Base-by-base conservation (phyloP, 768 basidiomycete species). In the Clitopilus hobsonii region DNA sequence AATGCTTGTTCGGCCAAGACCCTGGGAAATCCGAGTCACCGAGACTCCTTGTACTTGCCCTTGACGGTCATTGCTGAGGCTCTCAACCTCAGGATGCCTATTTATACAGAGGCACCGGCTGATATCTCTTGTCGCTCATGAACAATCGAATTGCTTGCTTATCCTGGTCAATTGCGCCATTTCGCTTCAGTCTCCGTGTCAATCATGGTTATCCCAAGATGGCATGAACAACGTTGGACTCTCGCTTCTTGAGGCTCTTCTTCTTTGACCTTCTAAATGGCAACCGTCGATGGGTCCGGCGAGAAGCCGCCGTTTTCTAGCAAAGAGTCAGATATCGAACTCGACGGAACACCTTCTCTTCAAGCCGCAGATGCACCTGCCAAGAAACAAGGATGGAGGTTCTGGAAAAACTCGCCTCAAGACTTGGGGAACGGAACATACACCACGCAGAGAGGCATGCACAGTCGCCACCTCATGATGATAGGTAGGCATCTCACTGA, bases 401-500 rank as follows among this genome's bases (percentile, higher is more conserved):
- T 45, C 41, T 45, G 41, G 41, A 45, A 45, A 45, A 45, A 16
- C 18, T 18, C 41, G 41, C n/a, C n/a, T 10, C 41, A 45, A 45
- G 18, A 18, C 10, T 20, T 45, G 25, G 41, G 41, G 3, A 45
- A 45, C 22, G 41, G 41, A 45, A 20, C 41, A 53, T 45, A 68
- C 41, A 38, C 63, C 53, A 66, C 67, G 45, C 57, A 68, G 54
- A 53, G 69, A 52, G 61, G 64, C 16, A 65, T 70, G 69, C 49
- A 67, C 28, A 67, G 67, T 55, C 58, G 67, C 22, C 67, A 70
- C 50, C 57, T 69, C 22, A 66, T 65, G 64, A 71, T 70, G 69
- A 70, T 70, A 53, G 67, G 68, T 64, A 36, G 32, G 51, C 0
- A 61, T 60, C 29, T 16, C 16, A n/a, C 6, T 20, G 20, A 20